Evolutionary conservation across 2,329 filamentous ascomycete species (phyloP), one percentile per base, ranked within the genome.

Genomic region (Fusarium temperatum): DNA sequence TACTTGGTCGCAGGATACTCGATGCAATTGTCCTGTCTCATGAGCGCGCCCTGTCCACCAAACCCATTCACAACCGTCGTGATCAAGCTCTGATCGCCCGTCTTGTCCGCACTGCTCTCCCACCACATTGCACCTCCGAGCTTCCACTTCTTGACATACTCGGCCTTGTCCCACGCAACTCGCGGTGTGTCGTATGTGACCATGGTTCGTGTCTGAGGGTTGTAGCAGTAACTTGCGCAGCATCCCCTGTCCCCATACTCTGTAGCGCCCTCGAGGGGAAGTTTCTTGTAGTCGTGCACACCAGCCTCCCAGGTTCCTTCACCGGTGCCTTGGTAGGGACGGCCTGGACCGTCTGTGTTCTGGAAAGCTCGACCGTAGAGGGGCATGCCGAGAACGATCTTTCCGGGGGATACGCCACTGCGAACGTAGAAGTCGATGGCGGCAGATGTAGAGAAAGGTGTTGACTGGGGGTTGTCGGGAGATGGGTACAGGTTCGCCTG

Each of bases 71-170:
- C 89, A 22, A 92, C 90, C 20, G 88, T 91, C 12, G 82, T 84
- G 63, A 95, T 94, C 79, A 98, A 80, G 76, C 93, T 96, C 60
- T 87, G 82, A 0, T 87, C 84, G 0, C 90, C 91, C 6, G 82
- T 80, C 79, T 91, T 91, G 81, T 98, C 96, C 2, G 89, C 91
- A 78, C 92, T 96, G 77, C 90, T 94, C 84, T 98, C 95, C 95
- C 95, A 98, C 94, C 94, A 98, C 95, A 98, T 98, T n/a, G 89
- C 94, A 24, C 96, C 96, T 4, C 95, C 95, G 0, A 98, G 87
- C 0, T 89, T 86, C 50, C 87, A 84, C 26, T 88, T 81, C 78
- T 86, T 88, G 79, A 98, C 89, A 80, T 91, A 98, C 17, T 89
- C 84, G 4, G 91, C 90, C 85, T 98, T 98, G 74, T 84, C 80